These are phyloP conservation scores for Barnettozyma californica DNA, from an alignment of 805 yeast genomes.

Conservation along the genomic window DNA sequence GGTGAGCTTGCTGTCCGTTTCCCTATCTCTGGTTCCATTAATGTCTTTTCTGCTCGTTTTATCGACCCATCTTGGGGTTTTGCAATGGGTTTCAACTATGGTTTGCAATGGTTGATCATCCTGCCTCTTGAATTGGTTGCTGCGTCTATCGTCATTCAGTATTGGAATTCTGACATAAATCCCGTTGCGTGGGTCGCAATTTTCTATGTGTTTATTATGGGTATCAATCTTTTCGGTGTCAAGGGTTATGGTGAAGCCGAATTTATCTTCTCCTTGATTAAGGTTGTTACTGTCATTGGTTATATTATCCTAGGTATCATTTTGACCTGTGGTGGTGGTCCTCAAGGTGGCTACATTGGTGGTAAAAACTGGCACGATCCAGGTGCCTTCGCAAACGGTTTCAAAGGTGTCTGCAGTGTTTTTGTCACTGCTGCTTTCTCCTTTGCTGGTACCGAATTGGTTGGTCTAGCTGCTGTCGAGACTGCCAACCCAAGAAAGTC, in stretches of 20 bases:
- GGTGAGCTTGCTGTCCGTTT: constrained; percentile 61
- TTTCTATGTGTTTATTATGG: constrained; percentile 41
- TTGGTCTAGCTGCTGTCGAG: constrained; percentile 51
- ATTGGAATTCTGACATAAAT: constrained; percentile 41
- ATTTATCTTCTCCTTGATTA: constrained; percentile 58
- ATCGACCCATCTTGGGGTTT: constrained; percentile 57
- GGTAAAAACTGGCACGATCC: constrained; percentile 43
- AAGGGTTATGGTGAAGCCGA: constrained; percentile 51
- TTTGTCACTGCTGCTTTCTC: constrained; percentile 49
- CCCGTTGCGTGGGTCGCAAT: constrained; percentile 46
- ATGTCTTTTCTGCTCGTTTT: constrained; percentile 51
- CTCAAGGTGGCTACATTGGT: constrained; percentile 41
- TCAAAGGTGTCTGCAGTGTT: constrained; percentile 52
- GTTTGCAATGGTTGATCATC: constrained; percentile 45
- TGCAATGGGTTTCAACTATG: constrained; percentile 55
- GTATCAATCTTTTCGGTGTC: constrained; percentile 48
- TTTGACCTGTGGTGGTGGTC: constrained; percentile 57
- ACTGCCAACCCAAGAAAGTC: constrained; percentile 49
- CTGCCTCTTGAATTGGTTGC: constrained; percentile 48
- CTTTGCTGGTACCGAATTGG: constrained; percentile 62
- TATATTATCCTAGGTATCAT: constrained; percentile 50
- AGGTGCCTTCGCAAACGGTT: constrained; percentile 64
- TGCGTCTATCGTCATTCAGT: constrained; percentile 48
- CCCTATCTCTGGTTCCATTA: constrained; percentile 64
- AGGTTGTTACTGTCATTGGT: constrained; percentile 61